Conservation (phyloP, 2,329 filamentous ascomycete genomes). For the Monosporascus sp. region DNA sequence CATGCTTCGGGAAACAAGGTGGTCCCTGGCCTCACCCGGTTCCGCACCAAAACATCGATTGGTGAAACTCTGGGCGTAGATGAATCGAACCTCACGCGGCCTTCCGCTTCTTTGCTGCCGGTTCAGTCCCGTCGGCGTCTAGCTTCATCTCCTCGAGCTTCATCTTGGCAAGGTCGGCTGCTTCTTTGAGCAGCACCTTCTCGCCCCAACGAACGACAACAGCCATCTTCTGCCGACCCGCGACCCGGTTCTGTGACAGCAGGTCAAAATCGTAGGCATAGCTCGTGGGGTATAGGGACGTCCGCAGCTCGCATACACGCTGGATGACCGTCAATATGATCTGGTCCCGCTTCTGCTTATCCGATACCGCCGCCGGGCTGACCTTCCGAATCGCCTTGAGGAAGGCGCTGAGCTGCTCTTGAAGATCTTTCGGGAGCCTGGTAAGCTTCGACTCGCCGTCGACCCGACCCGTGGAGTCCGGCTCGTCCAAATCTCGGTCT, state of each 20-base stretch:
- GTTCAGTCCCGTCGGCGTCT: constrained; percentile 12
- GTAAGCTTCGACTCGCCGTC: constrained; percentile 31
- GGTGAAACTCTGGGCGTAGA: not conserved
- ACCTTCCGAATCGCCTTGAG: constrained; percentile 44
- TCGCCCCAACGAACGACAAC: constrained; percentile 65
- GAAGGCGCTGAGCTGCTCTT: constrained; percentile 44
- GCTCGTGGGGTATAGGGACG: constrained; percentile 37
- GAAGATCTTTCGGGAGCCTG: constrained; percentile 44
- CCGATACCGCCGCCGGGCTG: constrained; percentile 35
- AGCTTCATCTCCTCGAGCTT: constrained; percentile 15
- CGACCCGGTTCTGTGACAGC: constrained; percentile 23
- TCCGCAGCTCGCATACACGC: constrained; percentile 31
- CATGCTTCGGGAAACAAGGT: too few relatives aligned
- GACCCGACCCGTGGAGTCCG: constrained; percentile 43
- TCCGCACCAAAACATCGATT: too few relatives aligned
- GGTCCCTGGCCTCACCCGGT: too few relatives aligned
- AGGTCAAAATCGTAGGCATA: constrained; percentile 35
- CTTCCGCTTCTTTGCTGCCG: constrained; percentile 23
- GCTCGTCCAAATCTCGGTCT: constrained; percentile 48
- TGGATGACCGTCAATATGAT: constrained; percentile 36
- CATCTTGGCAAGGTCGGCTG: constrained; percentile 33
- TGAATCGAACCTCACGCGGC: constrained; percentile 11
- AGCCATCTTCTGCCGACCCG: constrained; percentile 51
- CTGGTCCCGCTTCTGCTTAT: constrained; percentile 46
- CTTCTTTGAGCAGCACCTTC: constrained; percentile 58